Conservation (phyloP, 371 early-diverging fungal species). For the Entomophthora muscae region DNA sequence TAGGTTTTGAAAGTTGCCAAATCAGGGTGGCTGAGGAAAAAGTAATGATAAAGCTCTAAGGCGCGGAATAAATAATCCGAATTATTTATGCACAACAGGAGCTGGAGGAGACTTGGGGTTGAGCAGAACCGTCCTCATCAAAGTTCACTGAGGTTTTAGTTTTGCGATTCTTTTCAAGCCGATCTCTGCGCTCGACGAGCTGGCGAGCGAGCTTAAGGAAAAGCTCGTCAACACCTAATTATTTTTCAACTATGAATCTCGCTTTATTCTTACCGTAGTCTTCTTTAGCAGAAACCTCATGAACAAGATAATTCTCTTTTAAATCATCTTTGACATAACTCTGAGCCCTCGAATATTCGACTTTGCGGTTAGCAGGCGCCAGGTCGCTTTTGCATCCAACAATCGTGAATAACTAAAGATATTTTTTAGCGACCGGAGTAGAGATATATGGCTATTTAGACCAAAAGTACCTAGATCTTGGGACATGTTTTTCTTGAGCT, state of each 20-base stretch:
- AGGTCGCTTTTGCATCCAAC: constrained; percentile 63
- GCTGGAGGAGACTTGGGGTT: background rate
- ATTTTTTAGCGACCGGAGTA: no score
- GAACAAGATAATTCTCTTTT: constrained; percentile 33
- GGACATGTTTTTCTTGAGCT: constrained; percentile 48
- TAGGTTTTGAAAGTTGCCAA: no score
- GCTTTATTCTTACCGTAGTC: constrained; percentile 30
- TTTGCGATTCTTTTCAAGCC: constrained; percentile 3
- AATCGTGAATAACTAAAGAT: constrained; percentile 42
- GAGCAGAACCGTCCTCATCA: background rate
- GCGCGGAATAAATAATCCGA: no score
- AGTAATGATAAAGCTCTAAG: no score
- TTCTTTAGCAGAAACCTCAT: constrained; percentile 54
- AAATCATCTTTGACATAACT: constrained; percentile 35
- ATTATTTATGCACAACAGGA: background rate
- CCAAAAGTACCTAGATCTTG: constrained; percentile 28
- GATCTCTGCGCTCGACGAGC: constrained; percentile 31
- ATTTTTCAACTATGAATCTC: background rate
- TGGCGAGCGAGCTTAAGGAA: constrained; percentile 36
- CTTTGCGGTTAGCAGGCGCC: constrained; percentile 32
- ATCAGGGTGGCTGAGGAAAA: no score
- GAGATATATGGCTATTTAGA: no score
- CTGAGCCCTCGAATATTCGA: constrained; percentile 31
- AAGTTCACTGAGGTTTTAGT: background rate
- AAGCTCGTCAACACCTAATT: constrained; percentile 28